phyloP scores from a whole-genome alignment of 2,329 filamentous ascomycete genomes.

The Fusarium algeriense region DNA sequence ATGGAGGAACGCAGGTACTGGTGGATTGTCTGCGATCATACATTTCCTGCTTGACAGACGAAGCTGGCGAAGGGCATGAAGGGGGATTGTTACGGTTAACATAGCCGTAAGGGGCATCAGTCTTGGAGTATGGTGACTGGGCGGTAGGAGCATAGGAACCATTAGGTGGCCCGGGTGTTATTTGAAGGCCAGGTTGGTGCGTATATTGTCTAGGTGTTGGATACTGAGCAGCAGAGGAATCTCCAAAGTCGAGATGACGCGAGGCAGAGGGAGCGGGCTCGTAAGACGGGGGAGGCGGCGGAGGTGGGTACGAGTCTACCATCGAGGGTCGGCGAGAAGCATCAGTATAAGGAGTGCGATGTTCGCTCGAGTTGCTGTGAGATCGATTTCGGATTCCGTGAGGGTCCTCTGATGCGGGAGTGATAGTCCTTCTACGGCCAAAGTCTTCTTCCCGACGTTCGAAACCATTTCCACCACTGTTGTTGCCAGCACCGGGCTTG shows the following conservation, averaged over 20 bases:
- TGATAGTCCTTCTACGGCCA: slow-evolving; percentile 52
- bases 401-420: slow-evolving; percentile 52
- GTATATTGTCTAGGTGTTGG: slow-evolving; percentile 53
- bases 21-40: slow-evolving; percentile 55
- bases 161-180: slow-evolving; percentile 52
- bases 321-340: slow-evolving; percentile 61
- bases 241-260: slow-evolving; percentile 54
- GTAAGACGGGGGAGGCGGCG: slow-evolving; percentile 53
- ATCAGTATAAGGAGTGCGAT: slow-evolving; percentile 58
- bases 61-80: slow-evolving; percentile 49
- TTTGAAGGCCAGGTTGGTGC: slow-evolving; percentile 52
- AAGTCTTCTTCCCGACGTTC: slow-evolving; percentile 76
- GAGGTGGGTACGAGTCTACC: slow-evolving; percentile 59
- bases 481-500: slow-evolving; percentile 65
- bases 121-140: slow-evolving; percentile 57
- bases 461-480: slow-evolving; percentile 58
- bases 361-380: slow-evolving; percentile 69
- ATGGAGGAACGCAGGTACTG: slow-evolving; percentile 55
- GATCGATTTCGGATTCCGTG: slow-evolving; percentile 65
- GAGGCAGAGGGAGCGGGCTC: slow-evolving; percentile 46
- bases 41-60: slow-evolving; percentile 49
- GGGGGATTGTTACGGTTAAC: slow-evolving; percentile 48
- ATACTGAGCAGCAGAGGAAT: slow-evolving; percentile 52
- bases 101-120: slow-evolving; percentile 57
- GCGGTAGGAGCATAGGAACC: slow-evolving; percentile 52